phyloP scores from a whole-genome alignment of 2,329 filamentous ascomycete species.

The Septoria petroselini region DNA sequence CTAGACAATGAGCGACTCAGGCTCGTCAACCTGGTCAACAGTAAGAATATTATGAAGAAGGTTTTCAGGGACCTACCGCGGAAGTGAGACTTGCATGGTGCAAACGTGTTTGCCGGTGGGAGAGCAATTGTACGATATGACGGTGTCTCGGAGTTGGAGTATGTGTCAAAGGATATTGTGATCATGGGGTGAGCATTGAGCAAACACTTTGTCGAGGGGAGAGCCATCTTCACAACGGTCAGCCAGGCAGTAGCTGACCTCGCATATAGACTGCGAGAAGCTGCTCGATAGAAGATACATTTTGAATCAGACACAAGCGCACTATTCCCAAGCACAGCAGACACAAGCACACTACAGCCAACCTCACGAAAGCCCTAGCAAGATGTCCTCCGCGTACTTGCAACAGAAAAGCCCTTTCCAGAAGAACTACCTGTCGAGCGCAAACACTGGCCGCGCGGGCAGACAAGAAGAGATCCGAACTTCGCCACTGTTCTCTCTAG shows the following conservation, averaged over 20 bases:
- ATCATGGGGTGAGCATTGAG: constrained; percentile 1
- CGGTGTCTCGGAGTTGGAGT: background rate
- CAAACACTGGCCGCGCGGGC: too few relatives aligned
- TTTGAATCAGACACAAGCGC: background rate
- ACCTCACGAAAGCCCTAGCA: background rate
- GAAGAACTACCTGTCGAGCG: background rate
- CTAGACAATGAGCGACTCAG: constrained; percentile 92
- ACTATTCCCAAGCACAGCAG: background rate
- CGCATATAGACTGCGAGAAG: background rate
- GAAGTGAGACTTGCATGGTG: constrained; percentile 25
- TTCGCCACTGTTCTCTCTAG: constrained; percentile 31
- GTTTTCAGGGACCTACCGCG: constrained; percentile 59
- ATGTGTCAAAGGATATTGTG: background rate
- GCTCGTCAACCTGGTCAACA: constrained; percentile 83
- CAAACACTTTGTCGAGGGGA: constrained; percentile 13
- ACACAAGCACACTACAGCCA: background rate
- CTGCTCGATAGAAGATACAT: background rate
- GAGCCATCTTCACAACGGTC: background rate
- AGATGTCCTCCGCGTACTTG: constrained; percentile 5
- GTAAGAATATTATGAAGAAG: constrained; percentile 81
- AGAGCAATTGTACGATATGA: background rate
- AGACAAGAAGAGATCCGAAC: constrained; percentile 25
- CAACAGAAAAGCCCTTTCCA: constrained; percentile 4
- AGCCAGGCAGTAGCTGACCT: background rate
- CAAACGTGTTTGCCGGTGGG: background rate